Evolutionary conservation across 352 stramenopile species (phyloP).

Genomic region (Phytopythium litorale): DNA sequence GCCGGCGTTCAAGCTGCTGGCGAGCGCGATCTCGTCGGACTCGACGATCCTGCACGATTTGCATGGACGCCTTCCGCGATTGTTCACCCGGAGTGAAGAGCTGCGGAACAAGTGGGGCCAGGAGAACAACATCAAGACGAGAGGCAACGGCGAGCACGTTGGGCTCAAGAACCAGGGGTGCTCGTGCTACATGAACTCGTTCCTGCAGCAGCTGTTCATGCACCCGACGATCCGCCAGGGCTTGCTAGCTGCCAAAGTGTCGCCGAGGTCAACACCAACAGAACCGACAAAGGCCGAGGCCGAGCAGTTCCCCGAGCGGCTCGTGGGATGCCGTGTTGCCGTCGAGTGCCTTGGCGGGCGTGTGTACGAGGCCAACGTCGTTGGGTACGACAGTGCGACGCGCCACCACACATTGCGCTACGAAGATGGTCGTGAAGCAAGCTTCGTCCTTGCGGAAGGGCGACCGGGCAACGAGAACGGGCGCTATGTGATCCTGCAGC

Average conservation of each 20-base stretch:
- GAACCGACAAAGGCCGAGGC: constrained; percentile 89
- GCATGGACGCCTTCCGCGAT: constrained; percentile 39
- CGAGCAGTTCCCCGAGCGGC: constrained; percentile 68
- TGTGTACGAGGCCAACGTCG: constrained; percentile 92
- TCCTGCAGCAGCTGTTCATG: constrained; percentile 98
- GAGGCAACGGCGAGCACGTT: constrained; percentile 79
- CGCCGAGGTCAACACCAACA: constrained; percentile 37
- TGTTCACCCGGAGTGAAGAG: constrained; percentile 65
- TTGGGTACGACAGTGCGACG: constrained; percentile 80
- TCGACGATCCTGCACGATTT: constrained; percentile 59
- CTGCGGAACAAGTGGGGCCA: constrained; percentile 76
- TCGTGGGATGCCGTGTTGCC: constrained; percentile 83
- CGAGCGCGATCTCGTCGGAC: constrained; percentile 71
- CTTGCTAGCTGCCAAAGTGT: constrained; percentile 68
- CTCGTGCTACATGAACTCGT: constrained; percentile 99
- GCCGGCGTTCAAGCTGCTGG: constrained; percentile 77
- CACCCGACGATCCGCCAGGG: constrained; percentile 76
- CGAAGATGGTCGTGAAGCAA: constrained; percentile 86
- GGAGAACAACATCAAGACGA: constrained; percentile 79
- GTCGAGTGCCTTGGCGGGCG: constrained; percentile 92
- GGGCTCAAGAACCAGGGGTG: constrained; percentile 99
- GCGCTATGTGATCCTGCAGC: constrained; percentile 85
- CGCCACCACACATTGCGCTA: constrained; percentile 80
- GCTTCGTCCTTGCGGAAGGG: constrained; percentile 90
- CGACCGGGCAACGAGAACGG: constrained; percentile 95